A percentile compares a stretch with the other conserved stretches of the same genome.
These are phyloP conservation scores for Rhododendron ovatum DNA, from an alignment of 148 eudicot species.

Conservation along the genomic window DNA sequence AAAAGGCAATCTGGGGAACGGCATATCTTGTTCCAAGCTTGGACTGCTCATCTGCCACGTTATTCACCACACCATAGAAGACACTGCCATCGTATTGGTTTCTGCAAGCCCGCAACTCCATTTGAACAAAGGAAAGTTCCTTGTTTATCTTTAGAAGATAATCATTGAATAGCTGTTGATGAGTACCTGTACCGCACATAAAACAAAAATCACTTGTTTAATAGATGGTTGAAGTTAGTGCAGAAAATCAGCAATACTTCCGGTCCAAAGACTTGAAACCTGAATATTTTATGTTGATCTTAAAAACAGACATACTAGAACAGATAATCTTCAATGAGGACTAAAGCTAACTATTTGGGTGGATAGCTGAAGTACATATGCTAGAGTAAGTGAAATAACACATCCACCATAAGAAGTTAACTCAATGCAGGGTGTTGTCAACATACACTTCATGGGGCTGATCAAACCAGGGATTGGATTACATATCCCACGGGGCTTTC, in stretches of 20 bases:
- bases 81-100: conserved; percentile 84
- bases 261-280: neutral
- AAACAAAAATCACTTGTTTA: neutral
- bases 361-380: neutral
- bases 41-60: conserved; percentile 81
- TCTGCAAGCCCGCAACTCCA: conserved; percentile 82
- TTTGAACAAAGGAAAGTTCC: conserved; percentile 67
- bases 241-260: neutral
- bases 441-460: neutral
- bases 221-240: neutral
- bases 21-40: conserved; percentile 84
- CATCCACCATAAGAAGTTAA: neutral
- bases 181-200: conserved; percentile 30
- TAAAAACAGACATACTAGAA: neutral
- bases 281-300: neutral
- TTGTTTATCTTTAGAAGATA: conserved; percentile 68
- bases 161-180: conserved; percentile 51
- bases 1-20: conserved; percentile 83
- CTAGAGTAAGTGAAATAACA: neutral
- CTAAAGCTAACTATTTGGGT: neutral
- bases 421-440: neutral
- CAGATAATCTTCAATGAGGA: neutral
- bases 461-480: neutral
- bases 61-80: conserved; percentile 77
- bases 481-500: neutral